Base-by-base conservation (phyloP, 768 basidiomycete species). In the Clavulina sp. region DNA sequence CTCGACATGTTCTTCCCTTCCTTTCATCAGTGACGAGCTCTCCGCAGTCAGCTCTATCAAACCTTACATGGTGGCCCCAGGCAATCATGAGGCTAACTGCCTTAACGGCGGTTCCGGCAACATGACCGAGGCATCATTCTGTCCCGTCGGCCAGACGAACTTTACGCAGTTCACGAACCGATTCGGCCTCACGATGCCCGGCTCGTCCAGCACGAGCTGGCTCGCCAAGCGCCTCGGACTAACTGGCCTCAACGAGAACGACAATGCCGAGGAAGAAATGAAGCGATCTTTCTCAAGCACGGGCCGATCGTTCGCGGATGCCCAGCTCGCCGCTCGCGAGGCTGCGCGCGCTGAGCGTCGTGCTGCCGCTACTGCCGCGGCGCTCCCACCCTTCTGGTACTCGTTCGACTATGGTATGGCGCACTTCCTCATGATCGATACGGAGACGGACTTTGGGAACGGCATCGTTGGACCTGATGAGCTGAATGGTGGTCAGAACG, bases 11-110 rank as follows among this genome's bases (percentile, higher is more conserved):
- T n/a, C n/a, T n/a, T n/a, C n/a, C n/a, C n/a, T n/a, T n/a, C n/a
- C n/a, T n/a, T n/a, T n/a, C n/a, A n/a, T n/a, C n/a, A 9, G 19
- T 19, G 34, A 38, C 34, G 34, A 38, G 34, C 9, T 38, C 34
- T 9, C 19, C 9, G 9, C 34, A 0, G 34, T 63, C 52, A 57
- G 61, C 7, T 51, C 59, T 9, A 24, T 38, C 16, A 51, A 54
- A 33, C 54, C 61, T n/a, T 63, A 61, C 57, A 61, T 62, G 60
- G 60, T 63, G 13, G 38, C 41, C 2, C 57, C 58, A 1, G 62
- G 62, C 5, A 63, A 63, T 38, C 62, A 63, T 56, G 62, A 63
- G 52, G 54, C 55, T 16, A 58, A n/a, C n/a, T 47, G 57, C 57
- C n/a, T n/a, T n/a, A n/a, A n/a, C n/a, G n/a, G n/a, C n/a, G n/a